A percentile compares a stretch with the other conserved stretches of the same genome.
These are phyloP conservation scores for Heterobasidion occidentale DNA, from an alignment of 1,284 basidiomycete species.

Conservation along the genomic window DNA sequence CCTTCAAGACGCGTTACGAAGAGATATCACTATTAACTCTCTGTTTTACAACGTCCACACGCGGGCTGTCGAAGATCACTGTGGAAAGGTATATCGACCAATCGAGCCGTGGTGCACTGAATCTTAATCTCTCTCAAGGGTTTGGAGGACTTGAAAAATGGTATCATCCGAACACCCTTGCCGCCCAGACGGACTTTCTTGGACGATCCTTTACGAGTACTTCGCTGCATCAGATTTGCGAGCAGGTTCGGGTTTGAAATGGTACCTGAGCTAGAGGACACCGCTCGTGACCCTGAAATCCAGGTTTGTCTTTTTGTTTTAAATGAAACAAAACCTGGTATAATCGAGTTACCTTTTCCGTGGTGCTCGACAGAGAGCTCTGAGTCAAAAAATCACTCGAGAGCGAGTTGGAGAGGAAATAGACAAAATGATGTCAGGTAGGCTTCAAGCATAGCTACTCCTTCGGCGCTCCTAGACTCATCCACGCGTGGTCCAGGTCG, in stretches of 20 bases:
- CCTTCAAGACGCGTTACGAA: slow-evolving; percentile 81
- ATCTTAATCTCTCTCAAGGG: slow-evolving; percentile 42
- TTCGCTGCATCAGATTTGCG: slow-evolving; percentile 89
- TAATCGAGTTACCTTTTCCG: too few relatives aligned
- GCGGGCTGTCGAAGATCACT: slow-evolving; percentile 84
- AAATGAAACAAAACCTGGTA: too few relatives aligned
- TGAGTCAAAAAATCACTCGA: slow-evolving; percentile 75
- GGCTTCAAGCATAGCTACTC: slow-evolving; percentile 3
- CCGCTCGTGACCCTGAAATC: slow-evolving; percentile 62
- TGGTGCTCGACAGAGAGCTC: slow-evolving; percentile 44
- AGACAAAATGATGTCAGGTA: slow-evolving; percentile 86
- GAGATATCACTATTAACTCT: slow-evolving; percentile 95
- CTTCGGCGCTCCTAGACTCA: not conserved
- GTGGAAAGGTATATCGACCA: slow-evolving; percentile 51
- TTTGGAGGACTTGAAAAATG: slow-evolving; percentile 71
- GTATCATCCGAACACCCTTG: slow-evolving; percentile 86
- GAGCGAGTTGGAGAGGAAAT: slow-evolving; percentile 90
- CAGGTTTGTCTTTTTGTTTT: slow-evolving; percentile 37
- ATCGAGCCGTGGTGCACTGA: not conserved
- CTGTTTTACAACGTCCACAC: slow-evolving; percentile 96
- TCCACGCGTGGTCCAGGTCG: slow-evolving; percentile 35
- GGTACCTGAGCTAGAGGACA: slow-evolving; percentile 62
- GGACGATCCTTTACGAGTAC: slow-evolving; percentile 90
- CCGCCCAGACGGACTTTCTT: slow-evolving; percentile 83
- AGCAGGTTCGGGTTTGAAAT: slow-evolving; percentile 84